Evolutionary conservation across 805 yeast species (phyloP), one percentile per base, ranked within the genome.

Genomic region (Suhomyces canberraensis): DNA sequence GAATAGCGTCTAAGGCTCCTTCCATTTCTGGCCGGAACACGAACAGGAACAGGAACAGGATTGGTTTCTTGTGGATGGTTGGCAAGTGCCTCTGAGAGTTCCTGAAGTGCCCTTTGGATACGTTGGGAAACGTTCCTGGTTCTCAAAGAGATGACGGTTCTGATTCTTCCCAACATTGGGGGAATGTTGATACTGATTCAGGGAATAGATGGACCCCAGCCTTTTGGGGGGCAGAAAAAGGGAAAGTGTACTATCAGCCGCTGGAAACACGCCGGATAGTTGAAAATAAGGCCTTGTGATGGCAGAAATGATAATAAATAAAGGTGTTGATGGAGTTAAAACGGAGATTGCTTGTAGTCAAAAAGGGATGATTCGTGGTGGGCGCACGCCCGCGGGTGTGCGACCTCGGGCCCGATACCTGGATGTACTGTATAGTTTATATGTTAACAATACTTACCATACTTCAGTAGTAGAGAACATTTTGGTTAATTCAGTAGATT

Each of bases 121-220:
- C 71, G 73, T 44, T 68, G 60, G 24, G 75, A 70, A 15, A 78
- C 64, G 47, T 63, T 67, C 33, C 71, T 61, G 11, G 76, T 61
- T 41, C 50, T 48, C 34, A 65, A 61, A 40, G 73, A 59, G 24
- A 73, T 58, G 49, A 75, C 60, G 53, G 74, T 73, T 52, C 66
- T 66, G 32, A 73, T 41, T 37, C 39, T 35, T 26, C 38, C 45
- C 25, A 45, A 30, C 26, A 24, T 24, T 8, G 7, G 7, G 22
- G 7, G 7, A 9, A 7, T 20, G 30, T 36, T 42, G 51, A 48
- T 46, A 25, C 22, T 26, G 31, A 33, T 7, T 8, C 6, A 27
- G 6, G n/a, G 14, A 20, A 20, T 20, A 20, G 22, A 20, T 20
- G 22, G 9, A 20, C 7, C 9, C 26, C 26, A 24, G 26, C 26